phyloP scores from a whole-genome alignment of 495 filamentous ascomycete genomes.

The Terfezia boudieri region DNA sequence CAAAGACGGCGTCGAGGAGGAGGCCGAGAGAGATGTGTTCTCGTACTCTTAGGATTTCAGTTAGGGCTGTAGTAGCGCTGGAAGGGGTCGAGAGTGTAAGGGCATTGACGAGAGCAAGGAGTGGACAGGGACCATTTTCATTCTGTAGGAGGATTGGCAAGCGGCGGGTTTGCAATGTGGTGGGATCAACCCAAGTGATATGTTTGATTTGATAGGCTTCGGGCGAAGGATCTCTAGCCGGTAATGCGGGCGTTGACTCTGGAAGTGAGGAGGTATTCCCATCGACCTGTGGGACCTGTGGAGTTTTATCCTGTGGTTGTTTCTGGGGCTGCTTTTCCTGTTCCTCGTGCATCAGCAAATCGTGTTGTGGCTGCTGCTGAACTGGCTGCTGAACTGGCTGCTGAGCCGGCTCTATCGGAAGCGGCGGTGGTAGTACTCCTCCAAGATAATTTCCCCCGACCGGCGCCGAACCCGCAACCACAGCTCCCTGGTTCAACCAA shows the following conservation, averaged over 20 bases:
- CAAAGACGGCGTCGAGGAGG: slow-evolving; percentile 68
- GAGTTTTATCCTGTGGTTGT: not conserved
- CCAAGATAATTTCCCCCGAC: not conserved
- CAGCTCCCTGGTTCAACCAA: not conserved
- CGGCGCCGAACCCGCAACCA: not conserved
- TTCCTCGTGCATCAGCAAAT: slow-evolving; percentile 3
- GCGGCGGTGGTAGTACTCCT: not conserved
- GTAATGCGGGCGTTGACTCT: not conserved
- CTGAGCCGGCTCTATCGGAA: not conserved
- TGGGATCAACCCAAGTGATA: slow-evolving; percentile 10
- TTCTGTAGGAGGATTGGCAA: slow-evolving; percentile 82
- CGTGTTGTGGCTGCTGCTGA: not conserved
- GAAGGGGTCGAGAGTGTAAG: slow-evolving; percentile 56
- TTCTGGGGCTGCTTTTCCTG: not conserved
- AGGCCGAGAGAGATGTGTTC: slow-evolving; percentile 76
- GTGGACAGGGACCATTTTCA: slow-evolving; percentile 77
- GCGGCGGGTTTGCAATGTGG: slow-evolving; percentile 15
- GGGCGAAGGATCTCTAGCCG: slow-evolving; percentile 7
- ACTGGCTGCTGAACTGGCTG: not conserved
- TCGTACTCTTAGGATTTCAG: slow-evolving; percentile 48
- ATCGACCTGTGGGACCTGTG: not conserved
- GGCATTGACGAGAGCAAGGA: slow-evolving; percentile 85
- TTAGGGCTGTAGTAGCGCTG: slow-evolving; percentile 40
- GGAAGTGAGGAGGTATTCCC: too few species aligned
- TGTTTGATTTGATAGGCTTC: slow-evolving; percentile 20